Percentiles rank a stretch among this genome's conserved stretches.
Evolutionary conservation across 2,329 filamentous ascomycete species (phyloP).

Genomic region (Hirsutella thompsonii): DNA sequence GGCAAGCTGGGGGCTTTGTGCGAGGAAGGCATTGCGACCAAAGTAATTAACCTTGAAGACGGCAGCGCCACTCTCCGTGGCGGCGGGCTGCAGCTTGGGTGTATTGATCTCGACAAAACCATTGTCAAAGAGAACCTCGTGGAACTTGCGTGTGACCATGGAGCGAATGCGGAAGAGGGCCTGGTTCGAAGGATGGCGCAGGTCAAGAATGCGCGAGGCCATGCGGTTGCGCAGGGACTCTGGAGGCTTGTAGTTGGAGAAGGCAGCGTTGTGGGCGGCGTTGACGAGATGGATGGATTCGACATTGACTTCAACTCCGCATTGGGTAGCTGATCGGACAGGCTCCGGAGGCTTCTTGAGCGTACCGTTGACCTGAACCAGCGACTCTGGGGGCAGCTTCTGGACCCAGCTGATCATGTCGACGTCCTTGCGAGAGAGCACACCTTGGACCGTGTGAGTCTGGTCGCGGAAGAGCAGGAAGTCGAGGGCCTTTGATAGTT

Average conservation of each 20-base stretch:
- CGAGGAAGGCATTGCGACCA: conserved; percentile 71
- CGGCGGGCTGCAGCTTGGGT: conserved; percentile 79
- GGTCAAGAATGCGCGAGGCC: conserved; percentile 67
- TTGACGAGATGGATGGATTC: conserved; percentile 37
- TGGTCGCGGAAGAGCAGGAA: conserved; percentile 83
- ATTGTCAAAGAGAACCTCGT: conserved; percentile 56
- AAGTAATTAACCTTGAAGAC: conserved; percentile 93
- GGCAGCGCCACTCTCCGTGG: conserved; percentile 81
- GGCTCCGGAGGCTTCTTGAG: conserved; percentile 62
- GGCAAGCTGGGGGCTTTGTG: conserved; percentile 81
- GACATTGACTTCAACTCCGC: conserved; percentile 65
- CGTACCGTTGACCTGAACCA: conserved; percentile 64
- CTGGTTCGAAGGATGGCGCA: conserved; percentile 77
- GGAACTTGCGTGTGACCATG: conserved; percentile 68
- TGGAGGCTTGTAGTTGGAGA: conserved; percentile 48
- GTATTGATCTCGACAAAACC: conserved; percentile 91
- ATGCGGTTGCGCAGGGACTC: conserved; percentile 57
- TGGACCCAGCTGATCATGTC: conserved; percentile 83
- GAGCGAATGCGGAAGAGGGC: conserved; percentile 81
- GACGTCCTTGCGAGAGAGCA: conserved; percentile 43
- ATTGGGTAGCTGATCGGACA: conserved; percentile 62
- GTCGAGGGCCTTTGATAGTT: conserved; percentile 69
- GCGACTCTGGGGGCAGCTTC: conserved; percentile 63
- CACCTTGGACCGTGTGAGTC: conserved; percentile 71
- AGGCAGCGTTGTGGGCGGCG: conserved; percentile 32